Base-by-base conservation (phyloP, 768 basidiomycete genomes). In the Cubamyces lactineus region DNA sequence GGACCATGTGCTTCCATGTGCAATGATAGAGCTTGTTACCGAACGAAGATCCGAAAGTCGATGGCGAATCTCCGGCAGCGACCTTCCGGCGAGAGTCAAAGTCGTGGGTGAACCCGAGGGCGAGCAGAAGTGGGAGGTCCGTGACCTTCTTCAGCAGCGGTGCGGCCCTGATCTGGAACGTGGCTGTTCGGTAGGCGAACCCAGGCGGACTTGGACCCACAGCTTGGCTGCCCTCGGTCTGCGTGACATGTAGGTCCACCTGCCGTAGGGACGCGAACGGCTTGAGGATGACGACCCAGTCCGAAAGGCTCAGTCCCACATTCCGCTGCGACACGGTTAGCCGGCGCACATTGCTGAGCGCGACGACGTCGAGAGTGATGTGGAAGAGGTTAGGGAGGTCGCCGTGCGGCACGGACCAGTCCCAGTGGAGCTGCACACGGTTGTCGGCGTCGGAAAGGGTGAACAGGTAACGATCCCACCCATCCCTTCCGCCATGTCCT, bases 241-340 rank as follows among this genome's bases (percentile, higher is more conserved):
- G 45, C 45, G 43, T 47, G 45, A 46, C 54, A 21, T 21, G 28
- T 30, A 56, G 43, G 28, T 56, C 54, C 30, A 56, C 11, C 12
- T 15, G 54, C 34, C 45, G 54, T 11, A 56, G 28, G 12, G 43
- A 47, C n/a, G 54, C n/a, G 34, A 47, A 56, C 45, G 54, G 54
- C 30, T 24, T 47, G 30, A 56, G 54, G n/a, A 56, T 23, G 17
- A 45, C 23, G 54, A 21, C 3, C 54, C 54, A 56, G 19, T 56
- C 43, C 26, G 15, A 19, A 30, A 21, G 47, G 30, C 21, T 41
- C 1, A 34, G 45, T 8, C 13, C 12, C 30, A 47, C 30, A 19
- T 38, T 17, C n/a, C 23, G 28, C 12, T 47, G 30, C 19, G 43
- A 56, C 19, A 56, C 30, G n/a, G 43, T 47, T 12, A 56, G 43